Evolutionary conservation across 441 rosid genomes (phyloP), one percentile per base, ranked within the genome.

Genomic region (Kokia cookei): DNA sequence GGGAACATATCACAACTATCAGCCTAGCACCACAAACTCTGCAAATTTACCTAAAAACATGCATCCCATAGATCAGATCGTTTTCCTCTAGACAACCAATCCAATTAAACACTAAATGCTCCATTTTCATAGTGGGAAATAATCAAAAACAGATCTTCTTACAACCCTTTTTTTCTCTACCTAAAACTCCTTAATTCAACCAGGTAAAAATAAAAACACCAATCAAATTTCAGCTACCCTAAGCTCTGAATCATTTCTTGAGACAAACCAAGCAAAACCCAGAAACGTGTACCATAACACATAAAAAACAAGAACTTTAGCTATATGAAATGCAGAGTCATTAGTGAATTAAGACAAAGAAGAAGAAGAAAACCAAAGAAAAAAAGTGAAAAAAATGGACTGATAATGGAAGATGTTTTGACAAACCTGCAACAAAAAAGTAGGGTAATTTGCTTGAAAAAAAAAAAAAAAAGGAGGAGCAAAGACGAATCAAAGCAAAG

Each of bases 241-340:
- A 37, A 47, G 58, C 15, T 68, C 69, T 62, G 13, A 29, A 54
- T 29, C 43, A 26, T 45, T 68, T 72, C 66, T 69, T 67, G 51
- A 63, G 19, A 24, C 62, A 53, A 60, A 27, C 6, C 75, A 65
- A 69, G 58, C 65, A 75, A 73, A 76, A 62, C 53, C 60, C 27
- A 69, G 72, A 73, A 57, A 69, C 12, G n/a, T 1, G 45, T 50
- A 61, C 9, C 74, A 37, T 8, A 64, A 57, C 26, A 59, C 65
- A 50, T 50, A 73, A 55, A 68, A 54, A 65, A 55, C 65, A 71
- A 65, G 73, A 77, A 73, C 65, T 73, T 14, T n/a, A 40, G 45
- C 27, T 19, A 58, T 17, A 3, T 29, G 12, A 5, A 72, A 72
- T 45, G 58, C 40, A 45, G 22, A 19, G 22, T 19, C 0, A 19